Evolutionary conservation across 257 asterid species (phyloP), one percentile per base, ranked within the genome.

Genomic region (Fraxinus anomala): DNA sequence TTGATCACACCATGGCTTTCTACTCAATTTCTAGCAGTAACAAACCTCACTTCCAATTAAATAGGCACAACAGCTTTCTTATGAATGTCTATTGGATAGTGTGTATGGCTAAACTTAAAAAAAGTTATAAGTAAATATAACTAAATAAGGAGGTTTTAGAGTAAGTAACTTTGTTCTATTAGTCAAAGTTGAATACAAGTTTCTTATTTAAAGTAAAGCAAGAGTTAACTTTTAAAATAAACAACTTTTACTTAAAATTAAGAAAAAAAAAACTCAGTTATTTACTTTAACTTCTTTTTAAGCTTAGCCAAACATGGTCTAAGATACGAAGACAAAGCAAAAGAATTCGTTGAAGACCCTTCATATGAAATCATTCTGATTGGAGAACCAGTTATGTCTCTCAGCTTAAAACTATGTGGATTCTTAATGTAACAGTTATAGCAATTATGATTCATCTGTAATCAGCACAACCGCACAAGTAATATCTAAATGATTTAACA

Each of bases 401-500:
- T n/a, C 24, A 40, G 21, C 39, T 28, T 28, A 51, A 54, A 34
- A 61, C 63, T 47, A 34, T 6, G 40, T 73, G 24, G 72, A 33
- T 66, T 77, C 70, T 66, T 56, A 34, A 69, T 26, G 51, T 56
- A 31, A 68, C 28, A 30, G 36, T 31, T 33, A 67, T 24, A 17
- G 47, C 34, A 28, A 54, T 54, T 78, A 61, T 16, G 24, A 73
- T 59, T 34, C 65, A 77, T 44, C 24, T 13, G 63, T 6, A 30
- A 44, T 30, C 23, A 74, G 44, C 14, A 74, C 19, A 73, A 68
- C 23, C 11, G 34, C 65, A 47, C 70, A 24, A 68, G 77, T 79
- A 42, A 59, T 56, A 68, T 36, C 40, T 73, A 7, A 68, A 73
- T 73, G 76, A 79, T 66, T 75, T 26, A 81, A 82, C 71, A 80